Base-by-base conservation (phyloP, 2,329 filamentous ascomycete species). In the Cladophialophora immunda region DNA sequence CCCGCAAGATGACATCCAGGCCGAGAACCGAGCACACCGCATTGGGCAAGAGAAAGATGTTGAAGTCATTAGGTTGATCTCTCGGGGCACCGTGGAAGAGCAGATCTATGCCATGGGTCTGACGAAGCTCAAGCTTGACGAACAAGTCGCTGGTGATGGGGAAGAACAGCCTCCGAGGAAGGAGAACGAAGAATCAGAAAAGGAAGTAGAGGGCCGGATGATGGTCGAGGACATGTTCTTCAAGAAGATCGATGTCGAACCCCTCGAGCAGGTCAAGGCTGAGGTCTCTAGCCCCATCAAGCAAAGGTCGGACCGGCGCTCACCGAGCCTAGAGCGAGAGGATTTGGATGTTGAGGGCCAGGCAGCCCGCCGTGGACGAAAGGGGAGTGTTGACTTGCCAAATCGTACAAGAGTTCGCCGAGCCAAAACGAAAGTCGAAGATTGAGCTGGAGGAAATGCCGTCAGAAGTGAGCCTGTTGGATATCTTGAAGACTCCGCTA, bases 1-100 rank as follows among this genome's bases (percentile, higher is more conserved):
- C 73, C 95, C 95, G 0, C 95, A 99, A 76, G 94, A 98, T 73
- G 95, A 99, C 76, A 89, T 97, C n/a, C 95, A 99, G 78, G 95
- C 95, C 0, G 95, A 98, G 82, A 98, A 99, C 78, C 90, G 95
- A 19, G 95, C 95, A 0, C 95, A 99, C 80, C 90, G 95, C 15
- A 92, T 99, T 8, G 95, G 95, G 0, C 95, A 99, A 82, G 94
- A 87, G 32, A 85, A 92, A 17, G 91, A 94, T 38, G 95, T 99
- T 1, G 94, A 99, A 76, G 91, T 99, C 47, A 89, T 97, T 47
- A 85, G 93, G 32, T 85, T 99, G 0, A 90, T 99, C 62, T 92
- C 92, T 0, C 86, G 85, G 64, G 87, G 86, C 64, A 97, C 94
- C 0, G 92, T 99, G 30, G 95, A 99, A 78, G 94, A 97, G 79